These are phyloP conservation scores for Barnettozyma populi DNA, from an alignment of 805 yeast genomes.

Conservation along the genomic window DNA sequence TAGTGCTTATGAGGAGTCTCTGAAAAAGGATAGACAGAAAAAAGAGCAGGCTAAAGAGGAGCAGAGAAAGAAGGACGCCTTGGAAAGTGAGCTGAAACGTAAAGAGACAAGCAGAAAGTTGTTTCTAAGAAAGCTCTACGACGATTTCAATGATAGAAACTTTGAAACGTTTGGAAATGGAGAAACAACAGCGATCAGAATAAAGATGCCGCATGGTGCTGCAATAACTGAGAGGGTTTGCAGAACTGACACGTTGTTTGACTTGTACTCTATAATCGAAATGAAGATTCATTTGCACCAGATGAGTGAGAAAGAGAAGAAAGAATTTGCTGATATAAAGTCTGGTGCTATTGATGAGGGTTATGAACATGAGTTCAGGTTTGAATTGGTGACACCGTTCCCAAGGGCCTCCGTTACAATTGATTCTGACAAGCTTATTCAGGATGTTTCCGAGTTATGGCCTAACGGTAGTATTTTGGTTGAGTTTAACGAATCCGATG, in stretches of 20 bases:
- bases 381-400: conserved; percentile 56
- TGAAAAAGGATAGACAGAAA: conserved; percentile 51
- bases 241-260: conserved; percentile 34
- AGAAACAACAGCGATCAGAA: conserved; percentile 39
- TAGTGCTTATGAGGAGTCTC: conserved; percentile 55
- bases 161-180: conserved; percentile 23
- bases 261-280: conserved; percentile 47
- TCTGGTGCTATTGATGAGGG: conserved; percentile 8
- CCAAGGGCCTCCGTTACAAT: conserved; percentile 48
- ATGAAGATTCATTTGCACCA: conserved; percentile 28
- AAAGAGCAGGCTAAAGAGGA: conserved; percentile 37
- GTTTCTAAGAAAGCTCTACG: conserved; percentile 3
- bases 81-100: conserved; percentile 3
- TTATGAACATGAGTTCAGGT: conserved; percentile 42
- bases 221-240: conserved; percentile 41
- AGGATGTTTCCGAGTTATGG: conserved; percentile 44
- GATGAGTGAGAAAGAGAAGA: conserved; percentile 7
- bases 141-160: conserved; percentile 2
- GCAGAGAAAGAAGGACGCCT: conserved; percentile 18
- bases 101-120: conserved; percentile 10
- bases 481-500: conserved; percentile 32
- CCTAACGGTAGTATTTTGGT: conserved; percentile 68
- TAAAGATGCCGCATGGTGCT: conserved; percentile 50
- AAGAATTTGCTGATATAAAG: conserved; percentile 1
- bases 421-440: conserved; percentile 28